Evolutionary conservation across 179 eudicot genomes (phyloP).

Genomic region (Drosera spatulata): DNA sequence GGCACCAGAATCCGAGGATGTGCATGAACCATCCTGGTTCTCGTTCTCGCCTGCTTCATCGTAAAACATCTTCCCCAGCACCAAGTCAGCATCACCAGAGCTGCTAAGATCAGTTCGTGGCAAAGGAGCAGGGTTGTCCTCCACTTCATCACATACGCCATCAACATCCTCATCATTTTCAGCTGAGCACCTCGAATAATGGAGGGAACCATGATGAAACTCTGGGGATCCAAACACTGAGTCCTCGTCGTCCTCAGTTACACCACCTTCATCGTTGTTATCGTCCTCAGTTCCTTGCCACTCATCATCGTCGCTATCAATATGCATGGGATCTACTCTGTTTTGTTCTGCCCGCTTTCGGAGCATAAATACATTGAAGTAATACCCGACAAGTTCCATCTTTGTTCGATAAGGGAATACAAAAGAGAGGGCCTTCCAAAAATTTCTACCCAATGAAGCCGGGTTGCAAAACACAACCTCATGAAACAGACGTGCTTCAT

Average conservation of each 20-base stretch:
- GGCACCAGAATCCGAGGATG: slow-evolving; percentile 30
- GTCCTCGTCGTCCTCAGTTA: slow-evolving; percentile 38
- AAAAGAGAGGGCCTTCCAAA: slow-evolving; percentile 44
- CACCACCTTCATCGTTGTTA: slow-evolving; percentile 63
- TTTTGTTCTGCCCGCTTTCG: no score
- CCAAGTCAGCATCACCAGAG: slow-evolving; percentile 10
- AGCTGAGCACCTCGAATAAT: not conserved
- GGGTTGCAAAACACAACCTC: slow-evolving; percentile 51
- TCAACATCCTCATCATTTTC: slow-evolving; percentile 13
- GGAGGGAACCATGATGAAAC: slow-evolving; percentile 7
- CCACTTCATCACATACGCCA: slow-evolving; percentile 12
- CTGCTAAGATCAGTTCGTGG: not conserved
- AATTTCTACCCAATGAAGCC: slow-evolving; percentile 34
- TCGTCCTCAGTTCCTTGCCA: slow-evolving; percentile 39
- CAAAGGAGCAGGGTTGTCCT: not conserved
- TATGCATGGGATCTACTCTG: no score
- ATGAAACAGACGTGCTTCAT: slow-evolving; percentile 45
- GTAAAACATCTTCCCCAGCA: slow-evolving; percentile 10
- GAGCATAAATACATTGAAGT: slow-evolving; percentile 1
- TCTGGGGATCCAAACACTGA: slow-evolving; percentile 36
- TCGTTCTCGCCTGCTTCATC: slow-evolving; percentile 21
- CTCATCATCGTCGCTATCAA: no score
- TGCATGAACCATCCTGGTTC: slow-evolving; percentile 33
- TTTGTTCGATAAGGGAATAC: slow-evolving; percentile 40
- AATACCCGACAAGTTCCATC: slow-evolving; percentile 61